These are phyloP conservation scores for Adansonia grandidieri DNA, from an alignment of 441 rosid genomes.

Conservation along the genomic window DNA sequence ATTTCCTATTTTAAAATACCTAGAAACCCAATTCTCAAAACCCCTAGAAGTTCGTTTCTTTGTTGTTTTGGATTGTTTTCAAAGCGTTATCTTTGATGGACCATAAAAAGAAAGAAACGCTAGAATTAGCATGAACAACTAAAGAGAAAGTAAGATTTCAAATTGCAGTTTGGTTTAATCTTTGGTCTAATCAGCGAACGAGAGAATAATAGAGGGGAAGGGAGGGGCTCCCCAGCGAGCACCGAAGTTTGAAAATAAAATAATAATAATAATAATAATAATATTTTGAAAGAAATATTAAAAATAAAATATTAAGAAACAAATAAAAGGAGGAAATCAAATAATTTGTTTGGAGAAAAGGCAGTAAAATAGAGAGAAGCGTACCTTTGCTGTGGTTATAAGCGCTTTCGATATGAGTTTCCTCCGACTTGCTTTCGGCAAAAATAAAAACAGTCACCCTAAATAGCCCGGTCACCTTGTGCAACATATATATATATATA, in stretches of 20 bases:
- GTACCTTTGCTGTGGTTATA: no score
- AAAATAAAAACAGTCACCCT: no score
- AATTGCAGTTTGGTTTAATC: not conserved
- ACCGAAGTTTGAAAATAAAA: not conserved
- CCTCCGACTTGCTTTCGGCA: no score
- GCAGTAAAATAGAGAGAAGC: no score
- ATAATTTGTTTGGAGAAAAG: no score
- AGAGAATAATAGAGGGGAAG: not conserved
- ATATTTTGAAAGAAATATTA: not conserved
- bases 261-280: not conserved
- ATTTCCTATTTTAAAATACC: not conserved
- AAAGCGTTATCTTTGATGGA: not conserved
- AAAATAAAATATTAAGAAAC: no score
- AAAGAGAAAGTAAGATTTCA: not conserved
- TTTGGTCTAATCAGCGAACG: not conserved
- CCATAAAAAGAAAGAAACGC: not conserved
- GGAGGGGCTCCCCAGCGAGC: not conserved
- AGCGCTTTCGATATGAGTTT: no score
- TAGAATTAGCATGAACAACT: not conserved
- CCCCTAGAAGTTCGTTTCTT: slow-evolving; percentile 14
- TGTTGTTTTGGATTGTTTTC: not conserved
- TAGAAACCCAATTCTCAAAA: slow-evolving; percentile 10
- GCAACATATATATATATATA: no score
- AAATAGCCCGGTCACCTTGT: no score
- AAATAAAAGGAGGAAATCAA: no score